A percentile compares a stretch with the other conserved stretches of the same genome.
These are phyloP conservation scores for Pyrus pyrifolia DNA, from an alignment of 306 rosid species.

Conservation along the genomic window DNA sequence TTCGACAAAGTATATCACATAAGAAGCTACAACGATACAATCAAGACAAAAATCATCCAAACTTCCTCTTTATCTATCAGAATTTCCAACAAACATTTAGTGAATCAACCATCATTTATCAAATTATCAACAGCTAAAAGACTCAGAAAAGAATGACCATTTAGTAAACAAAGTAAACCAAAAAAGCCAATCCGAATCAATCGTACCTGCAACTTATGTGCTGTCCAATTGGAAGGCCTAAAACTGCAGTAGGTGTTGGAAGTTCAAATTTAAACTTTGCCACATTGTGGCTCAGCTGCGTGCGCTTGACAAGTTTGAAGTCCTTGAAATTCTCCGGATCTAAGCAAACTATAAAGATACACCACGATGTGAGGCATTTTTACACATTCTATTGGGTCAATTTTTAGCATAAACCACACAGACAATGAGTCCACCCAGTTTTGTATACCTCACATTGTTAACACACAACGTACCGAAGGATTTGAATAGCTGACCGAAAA, in stretches of 20 bases:
- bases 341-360: constrained; percentile 45
- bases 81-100: background rate
- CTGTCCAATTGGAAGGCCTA: constrained; percentile 99
- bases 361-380: constrained; percentile 15
- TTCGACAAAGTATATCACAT: constrained; percentile 14
- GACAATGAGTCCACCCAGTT: background rate
- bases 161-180: background rate
- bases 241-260: constrained; percentile 66
- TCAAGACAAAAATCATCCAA: background rate
- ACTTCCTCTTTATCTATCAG: background rate
- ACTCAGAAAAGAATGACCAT: background rate
- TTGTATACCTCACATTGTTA: background rate
- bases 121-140: background rate
- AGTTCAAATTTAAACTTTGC: constrained; percentile 85
- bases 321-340: constrained; percentile 69
- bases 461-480: background rate
- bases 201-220: constrained; percentile 95
- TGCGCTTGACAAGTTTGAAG: constrained; percentile 74
- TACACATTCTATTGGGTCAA: background rate
- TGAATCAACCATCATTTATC: background rate
- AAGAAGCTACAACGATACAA: background rate
- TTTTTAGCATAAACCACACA: background rate
- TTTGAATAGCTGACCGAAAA: background rate
- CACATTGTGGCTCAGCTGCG: constrained; percentile 88
- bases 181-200: constrained; percentile 5